A percentile compares a stretch with the other conserved stretches of the same genome.
Evolutionary conservation across 2,329 filamentous ascomycete genomes (phyloP).

Genomic region (Penicillium concentricum): DNA sequence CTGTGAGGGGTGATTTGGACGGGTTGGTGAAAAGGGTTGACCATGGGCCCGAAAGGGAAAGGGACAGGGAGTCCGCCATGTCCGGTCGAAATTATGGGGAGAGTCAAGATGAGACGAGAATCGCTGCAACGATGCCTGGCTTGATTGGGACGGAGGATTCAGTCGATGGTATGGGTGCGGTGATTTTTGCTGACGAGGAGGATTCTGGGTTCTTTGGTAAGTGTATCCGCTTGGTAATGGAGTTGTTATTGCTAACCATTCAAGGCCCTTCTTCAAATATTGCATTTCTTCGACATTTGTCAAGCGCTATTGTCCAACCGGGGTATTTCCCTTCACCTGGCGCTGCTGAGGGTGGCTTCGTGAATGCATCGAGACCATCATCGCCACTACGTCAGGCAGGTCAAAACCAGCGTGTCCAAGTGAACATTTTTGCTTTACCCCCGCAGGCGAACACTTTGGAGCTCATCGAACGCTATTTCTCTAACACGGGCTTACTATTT

Average conservation of each 20-base stretch:
- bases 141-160: slow-evolving; percentile 21
- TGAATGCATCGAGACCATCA: slow-evolving; percentile 20
- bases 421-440: slow-evolving; percentile 18
- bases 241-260: background rate
- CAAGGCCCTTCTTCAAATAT: slow-evolving; percentile 28
- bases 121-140: background rate
- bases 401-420: background rate
- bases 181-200: slow-evolving; percentile 39
- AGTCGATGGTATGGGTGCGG: slow-evolving; percentile 38
- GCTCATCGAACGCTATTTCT: slow-evolving; percentile 25
- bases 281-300: slow-evolving; percentile 26
- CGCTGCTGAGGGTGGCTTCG: slow-evolving; percentile 16
- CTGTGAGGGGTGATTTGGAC: background rate
- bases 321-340: slow-evolving; percentile 11
- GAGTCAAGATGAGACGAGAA: background rate
- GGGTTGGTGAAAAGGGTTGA: background rate
- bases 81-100: background rate
- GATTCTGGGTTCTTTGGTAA: slow-evolving; percentile 40
- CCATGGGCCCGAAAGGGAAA: background rate
- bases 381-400: background rate
- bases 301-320: slow-evolving; percentile 13
- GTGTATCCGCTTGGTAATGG: too few relatives aligned
- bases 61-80: background rate
- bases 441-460: slow-evolving; percentile 9
- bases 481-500: slow-evolving; percentile 29